Base-by-base conservation (phyloP, 2,329 filamentous ascomycete species). In the Colletotrichum australisinense region DNA sequence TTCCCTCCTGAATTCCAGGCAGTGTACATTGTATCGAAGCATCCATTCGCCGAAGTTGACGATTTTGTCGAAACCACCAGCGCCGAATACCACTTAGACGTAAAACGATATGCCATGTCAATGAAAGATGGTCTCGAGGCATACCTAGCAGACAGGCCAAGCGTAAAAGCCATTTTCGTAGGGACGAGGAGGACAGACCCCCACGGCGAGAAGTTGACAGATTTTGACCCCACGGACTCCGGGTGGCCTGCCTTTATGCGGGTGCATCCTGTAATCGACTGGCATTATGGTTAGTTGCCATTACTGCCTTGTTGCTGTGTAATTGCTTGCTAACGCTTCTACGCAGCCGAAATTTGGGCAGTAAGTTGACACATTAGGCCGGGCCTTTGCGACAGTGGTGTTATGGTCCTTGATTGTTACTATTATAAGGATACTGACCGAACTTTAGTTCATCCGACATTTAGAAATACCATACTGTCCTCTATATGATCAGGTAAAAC, bases 171-270 rank as follows among this genome's bases (percentile, higher is more conserved):
- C 75, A 92, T 98, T 72, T 93, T 97, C 78, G 94, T 97, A 66
- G 95, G 95, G 11, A 97, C 97, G 2, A 87, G 97, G 68, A 88
- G 97, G 77, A 98, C 97, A 4, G 97, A 99, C 83, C 97, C 97
- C 7, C 95, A 98, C 81, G 95, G 96, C 59, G 92, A 91, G 77
- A 86, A 88, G 19, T 82, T 99, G 78, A 93, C 89, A 52, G 91
- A 94, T 83, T 98, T 98, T 80, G 94, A 97, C 80, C 89, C 88
- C 63, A 99, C 97, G 5, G 97, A 98, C 83, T 86, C 89, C 46
- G 95, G 93, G 2, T 99, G 97, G 97, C 97, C 97, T 46, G 85
- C 88, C 56, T 98, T 98, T 79, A 95, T 98, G 92, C 91, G 97
- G 72, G 88, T 98, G 73, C 95, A 99, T 83, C 96, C 97, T 0